Percentiles rank a stretch among this genome's conserved stretches.
Conservation (phyloP, 75 land plant genomes). For the Selaginella tamariscina region DNA sequence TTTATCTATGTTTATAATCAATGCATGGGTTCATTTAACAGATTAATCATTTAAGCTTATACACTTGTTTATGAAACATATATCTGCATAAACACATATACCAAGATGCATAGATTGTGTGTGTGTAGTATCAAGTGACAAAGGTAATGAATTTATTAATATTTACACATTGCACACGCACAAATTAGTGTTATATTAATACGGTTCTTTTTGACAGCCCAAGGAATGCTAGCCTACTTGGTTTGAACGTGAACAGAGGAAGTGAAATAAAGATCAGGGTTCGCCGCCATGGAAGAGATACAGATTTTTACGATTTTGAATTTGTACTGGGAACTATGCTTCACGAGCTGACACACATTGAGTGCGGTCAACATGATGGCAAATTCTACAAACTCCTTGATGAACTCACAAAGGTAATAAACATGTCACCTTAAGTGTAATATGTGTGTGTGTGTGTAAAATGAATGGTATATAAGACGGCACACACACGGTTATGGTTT, state of each 20-base stretch:
- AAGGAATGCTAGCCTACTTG: conserved; percentile 52
- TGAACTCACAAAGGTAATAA: conserved; percentile 68
- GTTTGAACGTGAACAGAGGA: conserved; percentile 70
- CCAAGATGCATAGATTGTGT: no score
- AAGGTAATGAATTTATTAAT: no score
- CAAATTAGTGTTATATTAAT: not conserved
- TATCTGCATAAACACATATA: no score
- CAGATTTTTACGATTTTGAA: conserved; percentile 59
- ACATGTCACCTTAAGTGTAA: not conserved
- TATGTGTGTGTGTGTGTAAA: no score
- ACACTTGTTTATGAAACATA: no score
- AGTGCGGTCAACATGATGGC: conserved; percentile 70
- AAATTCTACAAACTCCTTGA: conserved; percentile 89
- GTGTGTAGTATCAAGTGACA: no score
- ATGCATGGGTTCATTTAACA: no score
- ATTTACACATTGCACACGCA: no score
- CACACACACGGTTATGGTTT: not conserved
- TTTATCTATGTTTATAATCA: no score
- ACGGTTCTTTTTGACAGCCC: conserved; percentile 33
- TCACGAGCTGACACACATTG: conserved; percentile 84
- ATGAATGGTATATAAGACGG: no score
- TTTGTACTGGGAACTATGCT: conserved; percentile 79
- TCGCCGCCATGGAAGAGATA: conserved; percentile 48
- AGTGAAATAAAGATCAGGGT: conserved; percentile 61
- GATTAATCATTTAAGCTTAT: no score